phyloP scores from a whole-genome alignment of 208 protist genomes.

The Leishmania tarentolae region DNA sequence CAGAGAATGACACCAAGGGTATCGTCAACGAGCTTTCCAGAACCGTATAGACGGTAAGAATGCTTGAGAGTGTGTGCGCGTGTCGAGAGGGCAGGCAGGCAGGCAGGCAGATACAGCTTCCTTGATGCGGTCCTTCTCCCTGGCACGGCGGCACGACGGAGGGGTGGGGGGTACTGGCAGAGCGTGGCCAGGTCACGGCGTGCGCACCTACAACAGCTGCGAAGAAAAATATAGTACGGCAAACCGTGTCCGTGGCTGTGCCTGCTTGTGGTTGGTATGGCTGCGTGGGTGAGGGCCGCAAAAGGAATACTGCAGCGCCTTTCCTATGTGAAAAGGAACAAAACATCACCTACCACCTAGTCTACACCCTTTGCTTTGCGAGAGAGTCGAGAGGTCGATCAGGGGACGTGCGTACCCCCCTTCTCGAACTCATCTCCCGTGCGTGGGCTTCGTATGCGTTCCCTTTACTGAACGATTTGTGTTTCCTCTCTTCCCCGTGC shows the following conservation, averaged over 20 bases:
- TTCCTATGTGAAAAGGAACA: not conserved
- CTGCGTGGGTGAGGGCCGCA: not conserved
- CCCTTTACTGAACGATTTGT: not conserved
- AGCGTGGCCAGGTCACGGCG: not conserved
- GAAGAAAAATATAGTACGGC: not conserved
- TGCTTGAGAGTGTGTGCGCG: not conserved
- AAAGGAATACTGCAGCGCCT: not conserved
- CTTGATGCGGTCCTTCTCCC: not conserved
- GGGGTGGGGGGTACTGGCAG: not conserved
- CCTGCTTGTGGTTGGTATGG: not conserved
- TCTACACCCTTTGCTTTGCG: not conserved
- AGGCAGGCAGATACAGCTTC: no score
- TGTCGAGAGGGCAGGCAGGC: not conserved
- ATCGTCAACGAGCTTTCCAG: not conserved
- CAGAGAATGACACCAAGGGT: no score
- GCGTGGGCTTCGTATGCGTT: not conserved
- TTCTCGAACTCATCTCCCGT: not conserved
- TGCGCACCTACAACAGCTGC: not conserved
- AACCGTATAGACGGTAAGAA: not conserved
- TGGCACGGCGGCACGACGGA: not conserved
- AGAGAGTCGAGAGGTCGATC: not conserved
- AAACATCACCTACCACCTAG: not conserved
- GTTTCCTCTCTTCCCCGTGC: not conserved
- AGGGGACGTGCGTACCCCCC: not conserved
- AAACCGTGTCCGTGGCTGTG: not conserved